These are phyloP conservation scores for Botrytis tulipae DNA, from an alignment of 2,329 filamentous ascomycete genomes.

Conservation along the genomic window DNA sequence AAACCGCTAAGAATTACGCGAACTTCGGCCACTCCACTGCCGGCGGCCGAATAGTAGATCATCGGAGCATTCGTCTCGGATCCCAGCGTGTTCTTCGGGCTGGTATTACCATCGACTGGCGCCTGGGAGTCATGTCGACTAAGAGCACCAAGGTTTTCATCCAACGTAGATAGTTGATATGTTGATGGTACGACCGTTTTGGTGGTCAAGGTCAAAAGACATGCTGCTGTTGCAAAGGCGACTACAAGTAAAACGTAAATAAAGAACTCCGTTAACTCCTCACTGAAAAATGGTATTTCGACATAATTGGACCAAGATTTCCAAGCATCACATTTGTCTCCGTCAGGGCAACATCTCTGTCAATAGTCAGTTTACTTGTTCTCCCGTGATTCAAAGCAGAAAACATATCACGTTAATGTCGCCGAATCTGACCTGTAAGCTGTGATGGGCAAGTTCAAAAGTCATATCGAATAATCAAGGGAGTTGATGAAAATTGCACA, in stretches of 20 bases:
- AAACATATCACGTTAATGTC: neutral
- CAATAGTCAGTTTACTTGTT: constrained; percentile 26
- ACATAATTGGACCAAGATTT: constrained; percentile 55
- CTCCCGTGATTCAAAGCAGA: neutral
- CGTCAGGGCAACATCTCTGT: constrained; percentile 55
- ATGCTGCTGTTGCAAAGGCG: constrained; percentile 67
- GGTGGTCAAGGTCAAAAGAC: constrained; percentile 79
- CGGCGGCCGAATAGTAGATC: constrained; percentile 93
- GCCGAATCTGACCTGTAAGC: neutral
- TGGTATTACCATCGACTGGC: constrained; percentile 47
- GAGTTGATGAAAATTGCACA: constrained; percentile 24
- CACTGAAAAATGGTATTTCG: constrained; percentile 37
- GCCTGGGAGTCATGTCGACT: constrained; percentile 39
- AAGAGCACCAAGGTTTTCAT: constrained; percentile 84
- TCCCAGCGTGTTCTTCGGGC: constrained; percentile 37
- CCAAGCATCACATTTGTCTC: constrained; percentile 58
- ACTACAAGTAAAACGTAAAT: constrained; percentile 75
- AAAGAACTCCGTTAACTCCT: constrained; percentile 69
- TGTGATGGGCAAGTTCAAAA: neutral
- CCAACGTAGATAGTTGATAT: constrained; percentile 80
- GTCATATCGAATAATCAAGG: neutral
- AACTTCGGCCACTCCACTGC: constrained; percentile 94
- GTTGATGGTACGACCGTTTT: constrained; percentile 91
- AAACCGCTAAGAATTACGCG: constrained; percentile 98
- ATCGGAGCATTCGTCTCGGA: constrained; percentile 58